Evolutionary conservation across 306 rosid genomes (phyloP).

Genomic region (Vachellia pachyceras): DNA sequence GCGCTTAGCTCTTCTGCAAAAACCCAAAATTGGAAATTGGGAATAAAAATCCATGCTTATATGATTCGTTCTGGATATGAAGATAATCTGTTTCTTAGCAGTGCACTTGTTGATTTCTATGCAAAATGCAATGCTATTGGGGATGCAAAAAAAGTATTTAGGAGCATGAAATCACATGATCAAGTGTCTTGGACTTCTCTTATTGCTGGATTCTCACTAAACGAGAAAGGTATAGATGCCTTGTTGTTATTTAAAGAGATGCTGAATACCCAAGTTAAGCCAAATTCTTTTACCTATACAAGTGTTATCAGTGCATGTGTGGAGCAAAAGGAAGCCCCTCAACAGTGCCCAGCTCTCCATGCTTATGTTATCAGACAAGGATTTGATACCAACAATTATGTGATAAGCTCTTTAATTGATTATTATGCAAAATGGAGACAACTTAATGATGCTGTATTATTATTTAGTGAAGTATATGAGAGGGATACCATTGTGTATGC

Average conservation of each 20-base stretch:
- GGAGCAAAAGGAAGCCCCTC: conserved; percentile 41
- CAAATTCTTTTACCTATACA: conserved; percentile 64
- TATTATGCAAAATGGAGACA: conserved; percentile 59
- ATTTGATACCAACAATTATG: conserved; percentile 53
- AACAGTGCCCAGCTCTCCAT: conserved; percentile 54
- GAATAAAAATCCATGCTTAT: conserved; percentile 60
- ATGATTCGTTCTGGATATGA: conserved; percentile 54
- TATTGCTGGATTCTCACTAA: conserved; percentile 59
- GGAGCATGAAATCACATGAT: conserved; percentile 59
- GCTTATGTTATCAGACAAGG: conserved; percentile 61
- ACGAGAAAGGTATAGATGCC: conserved; percentile 52
- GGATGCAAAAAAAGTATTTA: conserved; percentile 61
- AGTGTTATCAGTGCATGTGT: conserved; percentile 64
- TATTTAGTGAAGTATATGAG: conserved; percentile 51
- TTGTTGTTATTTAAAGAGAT: conserved; percentile 58
- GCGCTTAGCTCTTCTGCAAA: conserved; percentile 64
- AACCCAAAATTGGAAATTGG: conserved; percentile 47
- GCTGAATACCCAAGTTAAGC: conserved; percentile 54
- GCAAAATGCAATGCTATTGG: conserved; percentile 57
- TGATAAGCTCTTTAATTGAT: conserved; percentile 58
- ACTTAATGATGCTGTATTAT: conserved; percentile 47
- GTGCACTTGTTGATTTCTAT: conserved; percentile 62
- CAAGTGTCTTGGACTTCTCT: conserved; percentile 75
- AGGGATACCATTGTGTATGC: conserved; percentile 59
- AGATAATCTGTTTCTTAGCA: conserved; percentile 55